These are phyloP conservation scores for Pythium scleroteichum DNA, from an alignment of 352 stramenopile species.

Conservation along the genomic window DNA sequence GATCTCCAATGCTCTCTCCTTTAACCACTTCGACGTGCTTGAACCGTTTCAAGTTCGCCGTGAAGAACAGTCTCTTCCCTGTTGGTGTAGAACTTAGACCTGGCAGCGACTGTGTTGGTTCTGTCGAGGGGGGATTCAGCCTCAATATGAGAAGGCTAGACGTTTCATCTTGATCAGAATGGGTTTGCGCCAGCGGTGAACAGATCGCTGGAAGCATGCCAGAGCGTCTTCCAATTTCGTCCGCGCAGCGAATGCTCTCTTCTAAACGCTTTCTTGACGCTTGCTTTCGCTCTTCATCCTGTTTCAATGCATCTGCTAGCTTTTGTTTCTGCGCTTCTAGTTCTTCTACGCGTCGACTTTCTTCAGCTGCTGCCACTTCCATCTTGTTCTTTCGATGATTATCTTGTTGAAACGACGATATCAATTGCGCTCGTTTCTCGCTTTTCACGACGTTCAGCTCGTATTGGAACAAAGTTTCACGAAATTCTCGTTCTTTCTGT, in stretches of 20 bases:
- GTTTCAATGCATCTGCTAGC: slow-evolving; percentile 1
- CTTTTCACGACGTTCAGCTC: slow-evolving; percentile 40
- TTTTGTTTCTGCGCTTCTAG: background rate
- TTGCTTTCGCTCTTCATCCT: slow-evolving; percentile 3
- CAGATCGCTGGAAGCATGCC: slow-evolving; percentile 63
- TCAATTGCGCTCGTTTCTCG: slow-evolving; percentile 44
- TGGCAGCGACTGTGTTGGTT: background rate
- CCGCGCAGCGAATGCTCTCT: slow-evolving; percentile 34
- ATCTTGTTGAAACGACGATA: slow-evolving; percentile 51
- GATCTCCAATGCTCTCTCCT: slow-evolving; percentile 61
- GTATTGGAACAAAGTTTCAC: slow-evolving; percentile 43
- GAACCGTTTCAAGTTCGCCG: slow-evolving; percentile 72
- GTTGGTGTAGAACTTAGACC: background rate
- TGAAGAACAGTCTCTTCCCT: slow-evolving; percentile 63
- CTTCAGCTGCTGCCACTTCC: slow-evolving; percentile 6
- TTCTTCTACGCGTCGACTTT: slow-evolving; percentile 1
- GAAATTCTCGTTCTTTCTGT: slow-evolving; percentile 53
- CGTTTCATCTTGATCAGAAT: slow-evolving; percentile 54
- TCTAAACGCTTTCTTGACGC: slow-evolving; percentile 22
- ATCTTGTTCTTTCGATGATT: slow-evolving; percentile 32
- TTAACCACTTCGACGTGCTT: slow-evolving; percentile 63
- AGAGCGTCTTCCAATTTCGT: slow-evolving; percentile 45
- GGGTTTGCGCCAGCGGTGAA: slow-evolving; percentile 24
- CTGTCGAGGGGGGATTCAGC: slow-evolving; percentile 28
- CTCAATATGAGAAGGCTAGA: slow-evolving; percentile 52